Evolutionary conservation across 768 basidiomycete species (phyloP).

Genomic region (Ramaria rubella): DNA sequence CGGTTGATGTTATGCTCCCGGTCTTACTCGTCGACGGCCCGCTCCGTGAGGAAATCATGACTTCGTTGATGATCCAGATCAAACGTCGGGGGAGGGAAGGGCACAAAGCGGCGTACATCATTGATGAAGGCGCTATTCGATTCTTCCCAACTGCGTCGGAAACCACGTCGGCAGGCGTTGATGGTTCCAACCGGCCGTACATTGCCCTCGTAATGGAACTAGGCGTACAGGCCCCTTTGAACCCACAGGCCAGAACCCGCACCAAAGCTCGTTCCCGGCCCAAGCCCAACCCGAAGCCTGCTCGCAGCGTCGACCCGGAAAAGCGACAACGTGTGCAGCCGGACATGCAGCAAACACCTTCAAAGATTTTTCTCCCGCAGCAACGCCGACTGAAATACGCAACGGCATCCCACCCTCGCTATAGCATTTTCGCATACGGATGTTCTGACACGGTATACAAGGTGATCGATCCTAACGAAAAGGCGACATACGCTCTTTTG

Average conservation of each 20-base stretch:
- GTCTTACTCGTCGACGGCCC: slow-evolving; percentile 16
- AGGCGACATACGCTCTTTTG: no score
- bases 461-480: slow-evolving; percentile 6
- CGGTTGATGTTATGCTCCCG: slow-evolving; percentile 24
- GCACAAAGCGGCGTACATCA: not conserved
- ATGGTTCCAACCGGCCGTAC: slow-evolving; percentile 12
- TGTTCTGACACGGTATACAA: slow-evolving; percentile 16
- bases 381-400: not conserved
- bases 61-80: slow-evolving; percentile 18
- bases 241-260: no score
- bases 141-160: slow-evolving; percentile 13
- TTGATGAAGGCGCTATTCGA: slow-evolving; percentile 8
- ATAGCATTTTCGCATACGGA: no score
- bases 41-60: slow-evolving; percentile 13
- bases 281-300: no score
- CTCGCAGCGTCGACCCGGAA: no score
- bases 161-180: not conserved
- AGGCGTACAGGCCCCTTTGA: slow-evolving; percentile 12
- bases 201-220: slow-evolving; percentile 19
- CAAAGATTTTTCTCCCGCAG: not conserved
- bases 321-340: not conserved
- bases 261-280: not conserved
- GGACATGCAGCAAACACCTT: not conserved
- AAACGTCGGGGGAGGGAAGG: slow-evolving; percentile 12
- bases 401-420: slow-evolving; percentile 15